Base-by-base conservation (phyloP, 345 rosid species). In the Moringa oleifera region DNA sequence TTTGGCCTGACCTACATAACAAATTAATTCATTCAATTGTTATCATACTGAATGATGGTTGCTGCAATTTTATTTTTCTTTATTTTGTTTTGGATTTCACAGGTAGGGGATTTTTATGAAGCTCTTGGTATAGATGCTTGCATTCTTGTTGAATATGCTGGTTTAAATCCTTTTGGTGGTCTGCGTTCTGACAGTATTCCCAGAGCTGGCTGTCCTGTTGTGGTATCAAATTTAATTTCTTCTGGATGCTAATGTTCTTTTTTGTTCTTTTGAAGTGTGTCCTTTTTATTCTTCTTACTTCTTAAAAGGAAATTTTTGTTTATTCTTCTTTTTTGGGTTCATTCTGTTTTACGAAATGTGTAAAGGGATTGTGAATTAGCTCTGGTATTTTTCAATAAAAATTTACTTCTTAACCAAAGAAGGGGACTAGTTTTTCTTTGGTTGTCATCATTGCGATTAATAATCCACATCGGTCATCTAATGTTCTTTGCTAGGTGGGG, bases 61-160 rank as follows among this genome's bases (percentile, higher is more conserved):
- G 53, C 50, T 37, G 7, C 45, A 25, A 57, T 17, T n/a, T n/a
- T n/a, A n/a, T n/a, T n/a, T n/a, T n/a, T n/a, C n/a, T n/a, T n/a
- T n/a, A n/a, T n/a, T n/a, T n/a, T 63, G 59, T 36, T 64, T 75
- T 59, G 53, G 16, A 25, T 20, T 15, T 25, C n/a, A 10, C 83
- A 93, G 97, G 98, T 93, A 25, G 98, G 98, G 41, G 98, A 93
- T 13, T 90, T 93, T 72, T 93, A 90, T 73, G 98, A 93, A 73
- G 86, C 98, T 61, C 75, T 93, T 54, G 98, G 98, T 62, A 85
- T 93, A 64, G 98, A 93, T 85, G 97, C 97, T 33, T 93, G 98
- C 70, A 70, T 93, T 69, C 92, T 93, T 25, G 98, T 93, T 61
- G 98, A 93, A 73, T 83, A 79, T 78, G 98, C 98, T 74, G 98